phyloP scores from a whole-genome alignment of 352 stramenopile species.

The Phytophthora sojae region DNA sequence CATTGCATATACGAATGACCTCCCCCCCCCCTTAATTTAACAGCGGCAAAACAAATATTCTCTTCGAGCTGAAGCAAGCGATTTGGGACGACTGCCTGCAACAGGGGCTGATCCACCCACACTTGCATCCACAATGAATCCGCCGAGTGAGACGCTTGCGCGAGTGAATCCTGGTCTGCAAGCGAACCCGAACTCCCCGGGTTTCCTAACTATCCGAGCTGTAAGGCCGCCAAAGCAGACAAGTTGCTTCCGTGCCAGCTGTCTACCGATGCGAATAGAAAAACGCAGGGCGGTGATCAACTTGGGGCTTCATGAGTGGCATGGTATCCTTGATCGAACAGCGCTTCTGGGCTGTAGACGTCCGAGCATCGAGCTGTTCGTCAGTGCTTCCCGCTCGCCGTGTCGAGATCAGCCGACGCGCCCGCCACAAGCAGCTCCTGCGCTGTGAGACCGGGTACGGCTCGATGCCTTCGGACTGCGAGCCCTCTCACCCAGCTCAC shows the following conservation, averaged over 20 bases:
- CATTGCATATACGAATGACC: too few relatives aligned
- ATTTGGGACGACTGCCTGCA: too few relatives aligned
- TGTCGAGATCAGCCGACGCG: neutral
- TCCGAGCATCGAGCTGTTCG: slow-evolving; percentile 9
- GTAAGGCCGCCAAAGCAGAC: neutral
- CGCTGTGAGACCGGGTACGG: neutral
- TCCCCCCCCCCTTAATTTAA: too few relatives aligned
- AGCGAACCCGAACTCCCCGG: neutral
- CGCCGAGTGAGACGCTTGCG: neutral
- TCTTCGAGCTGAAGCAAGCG: too few relatives aligned
- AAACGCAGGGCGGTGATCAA: neutral
- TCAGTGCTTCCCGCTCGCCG: slow-evolving; percentile 6
- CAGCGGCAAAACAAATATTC: too few relatives aligned
- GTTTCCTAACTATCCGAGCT: slow-evolving; percentile 2
- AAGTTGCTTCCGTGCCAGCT: neutral
- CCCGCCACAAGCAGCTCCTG: slow-evolving; percentile 7
- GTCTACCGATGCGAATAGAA: neutral
- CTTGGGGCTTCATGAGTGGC: neutral
- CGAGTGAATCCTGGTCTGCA: neutral
- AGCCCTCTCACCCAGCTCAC: neutral
- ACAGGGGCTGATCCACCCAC: neutral
- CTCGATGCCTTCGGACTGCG: neutral
- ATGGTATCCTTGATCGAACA: neutral
- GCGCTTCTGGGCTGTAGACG: neutral
- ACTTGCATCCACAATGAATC: neutral